phyloP scores from a whole-genome alignment of 139 green algal species.

The Mychonastes homosphaera region DNA sequence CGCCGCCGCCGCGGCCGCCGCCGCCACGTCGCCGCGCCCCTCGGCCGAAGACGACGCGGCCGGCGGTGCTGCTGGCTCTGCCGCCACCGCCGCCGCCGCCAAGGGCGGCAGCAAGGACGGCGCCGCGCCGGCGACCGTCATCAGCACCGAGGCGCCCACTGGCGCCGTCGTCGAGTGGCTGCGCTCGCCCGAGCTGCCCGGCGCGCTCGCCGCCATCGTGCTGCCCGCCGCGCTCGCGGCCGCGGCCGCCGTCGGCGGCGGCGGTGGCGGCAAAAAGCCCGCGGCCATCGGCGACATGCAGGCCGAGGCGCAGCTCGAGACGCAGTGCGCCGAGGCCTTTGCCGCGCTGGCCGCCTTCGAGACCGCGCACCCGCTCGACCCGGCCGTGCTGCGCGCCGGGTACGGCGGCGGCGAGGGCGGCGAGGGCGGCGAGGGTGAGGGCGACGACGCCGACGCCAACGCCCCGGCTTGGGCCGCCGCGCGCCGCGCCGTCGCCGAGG shows the following conservation, averaged over 20 bases:
- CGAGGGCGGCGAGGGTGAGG: too few relatives aligned
- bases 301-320: constrained; percentile 31
- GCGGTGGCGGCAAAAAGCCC: constrained; percentile 16
- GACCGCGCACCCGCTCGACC: constrained; percentile 35
- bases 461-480: background rate
- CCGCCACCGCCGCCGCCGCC: constrained; percentile 2
- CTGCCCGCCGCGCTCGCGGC: background rate
- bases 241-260: background rate
- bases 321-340: constrained; percentile 43
- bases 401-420: too few relatives aligned
- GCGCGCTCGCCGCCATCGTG: constrained; percentile 16
- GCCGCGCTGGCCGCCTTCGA: constrained; percentile 48
- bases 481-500: background rate
- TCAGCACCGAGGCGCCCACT: constrained; percentile 17
- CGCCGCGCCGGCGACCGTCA: background rate
- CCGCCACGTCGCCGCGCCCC: too few relatives aligned
- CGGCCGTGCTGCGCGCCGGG: constrained; percentile 54
- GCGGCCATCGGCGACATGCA: constrained; percentile 14
- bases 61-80: constrained; percentile 1
- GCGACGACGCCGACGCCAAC: background rate
- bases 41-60: too few relatives aligned
- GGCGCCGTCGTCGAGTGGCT: constrained; percentile 23
- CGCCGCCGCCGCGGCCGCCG: too few relatives aligned
- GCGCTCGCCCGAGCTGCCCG: constrained; percentile 21
- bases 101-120: background rate